Conservation (phyloP, 2,329 filamentous ascomycete species). For the Fusarium guadeloupense region DNA sequence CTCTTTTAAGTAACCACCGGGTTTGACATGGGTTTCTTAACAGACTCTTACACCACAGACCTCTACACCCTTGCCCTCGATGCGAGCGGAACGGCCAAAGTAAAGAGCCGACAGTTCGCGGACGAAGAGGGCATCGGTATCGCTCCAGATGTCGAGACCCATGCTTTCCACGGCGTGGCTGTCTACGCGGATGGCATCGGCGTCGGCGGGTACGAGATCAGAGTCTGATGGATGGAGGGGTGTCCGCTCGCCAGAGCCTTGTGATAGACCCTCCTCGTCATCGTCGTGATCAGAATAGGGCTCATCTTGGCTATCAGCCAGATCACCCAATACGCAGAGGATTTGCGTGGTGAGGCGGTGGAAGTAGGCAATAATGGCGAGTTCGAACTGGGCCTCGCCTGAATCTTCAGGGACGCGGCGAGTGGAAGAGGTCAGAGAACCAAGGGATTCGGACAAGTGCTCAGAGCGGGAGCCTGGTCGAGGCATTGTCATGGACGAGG, state of each 20-base stretch:
- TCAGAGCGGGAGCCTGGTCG: slow-evolving; percentile 46
- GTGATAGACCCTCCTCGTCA: slow-evolving; percentile 50
- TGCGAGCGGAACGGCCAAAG: slow-evolving; percentile 69
- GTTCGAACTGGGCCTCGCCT: slow-evolving; percentile 65
- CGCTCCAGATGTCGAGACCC: slow-evolving; percentile 83
- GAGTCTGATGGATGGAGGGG: slow-evolving; percentile 37
- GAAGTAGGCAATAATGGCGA: slow-evolving; percentile 82
- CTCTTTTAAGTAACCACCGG: not conserved
- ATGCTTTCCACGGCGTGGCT: slow-evolving; percentile 73
- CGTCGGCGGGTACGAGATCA: slow-evolving; percentile 47
- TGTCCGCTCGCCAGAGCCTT: slow-evolving; percentile 43
- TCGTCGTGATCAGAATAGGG: slow-evolving; percentile 48
- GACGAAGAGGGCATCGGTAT: slow-evolving; percentile 74
- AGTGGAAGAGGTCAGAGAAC: slow-evolving; percentile 52
- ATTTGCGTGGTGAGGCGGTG: slow-evolving; percentile 77
- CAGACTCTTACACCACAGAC: slow-evolving; percentile 79
- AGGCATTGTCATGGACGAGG: slow-evolving; percentile 48
- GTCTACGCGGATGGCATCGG: slow-evolving; percentile 62
- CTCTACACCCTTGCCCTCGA: slow-evolving; percentile 75
- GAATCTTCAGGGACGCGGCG: slow-evolving; percentile 48
- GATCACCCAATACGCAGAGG: slow-evolving; percentile 68
- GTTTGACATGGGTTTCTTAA: slow-evolving; percentile 44
- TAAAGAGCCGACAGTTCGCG: slow-evolving; percentile 69
- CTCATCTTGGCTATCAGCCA: slow-evolving; percentile 63
- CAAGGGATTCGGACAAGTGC: slow-evolving; percentile 55